A percentile compares a stretch with the other conserved stretches of the same genome.
Conservation (phyloP, 257 asterid species). For the Petunia axillaris region DNA sequence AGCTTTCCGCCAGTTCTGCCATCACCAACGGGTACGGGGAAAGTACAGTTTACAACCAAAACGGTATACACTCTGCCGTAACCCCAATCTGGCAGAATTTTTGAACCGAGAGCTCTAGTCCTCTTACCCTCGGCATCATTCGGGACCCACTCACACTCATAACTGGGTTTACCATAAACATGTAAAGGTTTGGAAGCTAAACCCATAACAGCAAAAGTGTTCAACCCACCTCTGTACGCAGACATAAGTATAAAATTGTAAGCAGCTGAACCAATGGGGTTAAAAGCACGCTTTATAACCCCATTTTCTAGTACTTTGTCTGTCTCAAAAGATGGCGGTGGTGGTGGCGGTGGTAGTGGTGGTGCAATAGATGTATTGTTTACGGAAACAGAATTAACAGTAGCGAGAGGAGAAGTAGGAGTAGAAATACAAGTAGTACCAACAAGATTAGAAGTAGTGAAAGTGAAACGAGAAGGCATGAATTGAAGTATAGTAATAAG, state of each 20-base stretch:
- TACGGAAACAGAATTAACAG: neutral
- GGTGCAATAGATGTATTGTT: neutral
- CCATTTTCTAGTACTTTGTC: conserved; percentile 37
- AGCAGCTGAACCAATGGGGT: conserved; percentile 70
- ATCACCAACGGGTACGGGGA: conserved; percentile 39
- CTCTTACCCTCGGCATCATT: conserved; percentile 5
- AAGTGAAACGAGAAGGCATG: conserved; percentile 55
- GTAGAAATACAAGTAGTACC: conserved; percentile 44
- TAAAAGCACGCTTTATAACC: conserved; percentile 55
- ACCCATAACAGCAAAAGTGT: conserved; percentile 75
- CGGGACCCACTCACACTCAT: conserved; percentile 84
- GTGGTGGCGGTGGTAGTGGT: neutral
- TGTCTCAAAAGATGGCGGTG: neutral
- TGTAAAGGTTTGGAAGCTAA: conserved; percentile 81
- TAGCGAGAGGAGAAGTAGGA: conserved; percentile 26
- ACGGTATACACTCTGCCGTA: conserved; percentile 87
- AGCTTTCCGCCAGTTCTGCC: conserved; percentile 54
- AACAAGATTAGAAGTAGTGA: conserved; percentile 58
- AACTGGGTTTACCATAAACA: conserved; percentile 73
- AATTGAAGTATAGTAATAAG: conserved; percentile 64
- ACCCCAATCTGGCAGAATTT: conserved; percentile 66
- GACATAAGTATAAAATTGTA: conserved; percentile 86
- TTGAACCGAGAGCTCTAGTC: conserved; percentile 31
- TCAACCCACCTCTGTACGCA: conserved; percentile 84
- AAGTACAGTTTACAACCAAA: conserved; percentile 75